Conservation (phyloP, 1,139 yeast genomes). For the Fermentozyma sake region DNA sequence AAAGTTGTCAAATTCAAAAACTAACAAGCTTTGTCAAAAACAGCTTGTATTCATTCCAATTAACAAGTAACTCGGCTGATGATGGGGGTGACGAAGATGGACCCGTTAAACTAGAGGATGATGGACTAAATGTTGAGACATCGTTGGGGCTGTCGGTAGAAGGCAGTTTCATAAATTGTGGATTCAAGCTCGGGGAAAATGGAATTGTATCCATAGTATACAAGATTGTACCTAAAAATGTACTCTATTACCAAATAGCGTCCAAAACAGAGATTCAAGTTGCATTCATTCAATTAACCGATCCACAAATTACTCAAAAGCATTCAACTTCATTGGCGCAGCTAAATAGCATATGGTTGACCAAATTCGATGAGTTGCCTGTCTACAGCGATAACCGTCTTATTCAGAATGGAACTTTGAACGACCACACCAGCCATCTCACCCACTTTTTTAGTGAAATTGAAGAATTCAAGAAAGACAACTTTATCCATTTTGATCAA, state of each 20-base stretch:
- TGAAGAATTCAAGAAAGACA: conserved; percentile 14
- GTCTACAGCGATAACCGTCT: too few relatives aligned
- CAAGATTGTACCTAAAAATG: conserved; percentile 26
- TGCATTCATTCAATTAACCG: conserved; percentile 11
- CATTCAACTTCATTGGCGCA: conserved; percentile 11
- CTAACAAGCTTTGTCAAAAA: conserved; percentile 15
- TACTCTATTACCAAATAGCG: conserved; percentile 25
- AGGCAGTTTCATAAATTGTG: conserved; percentile 26
- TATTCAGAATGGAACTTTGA: too few relatives aligned
- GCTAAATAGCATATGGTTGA: conserved; percentile 17
- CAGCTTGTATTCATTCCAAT: conserved; percentile 23
- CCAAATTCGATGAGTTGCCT: conserved; percentile 13
- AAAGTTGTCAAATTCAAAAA: conserved; percentile 4
- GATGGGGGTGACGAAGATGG: conserved; percentile 11
- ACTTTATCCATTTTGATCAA: conserved; percentile 8
- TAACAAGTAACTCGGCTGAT: conserved; percentile 18
- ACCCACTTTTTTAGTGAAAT: conserved; percentile 18
- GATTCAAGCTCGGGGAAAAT: conserved; percentile 16
- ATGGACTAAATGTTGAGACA: not conserved
- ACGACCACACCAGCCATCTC: too few relatives aligned
- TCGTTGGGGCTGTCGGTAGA: conserved; percentile 21
- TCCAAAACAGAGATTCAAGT: conserved; percentile 24
- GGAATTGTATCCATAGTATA: conserved; percentile 24
- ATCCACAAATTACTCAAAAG: conserved; percentile 1
- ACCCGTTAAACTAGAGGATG: not conserved